These are phyloP conservation scores for Oropetium thomaeum DNA, from an alignment of 176 grass and related monocot species.

Conservation along the genomic window DNA sequence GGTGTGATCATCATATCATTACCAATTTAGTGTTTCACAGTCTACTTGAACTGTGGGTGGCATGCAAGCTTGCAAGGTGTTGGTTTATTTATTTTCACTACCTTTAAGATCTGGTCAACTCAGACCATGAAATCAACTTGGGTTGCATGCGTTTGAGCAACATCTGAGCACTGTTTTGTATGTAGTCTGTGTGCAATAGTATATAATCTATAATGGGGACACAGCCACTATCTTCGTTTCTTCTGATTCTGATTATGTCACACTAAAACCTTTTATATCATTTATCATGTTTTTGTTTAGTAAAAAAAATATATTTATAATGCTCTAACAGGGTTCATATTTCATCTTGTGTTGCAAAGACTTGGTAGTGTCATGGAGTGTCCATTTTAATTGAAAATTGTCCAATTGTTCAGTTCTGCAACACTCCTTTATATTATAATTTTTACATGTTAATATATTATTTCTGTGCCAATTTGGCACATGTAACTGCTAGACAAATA, in stretches of 20 bases:
- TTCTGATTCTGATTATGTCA: not conserved
- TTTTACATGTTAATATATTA: conserved; percentile 1
- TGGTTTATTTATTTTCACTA: not conserved
- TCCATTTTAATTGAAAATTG: not conserved
- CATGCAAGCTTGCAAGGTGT: not conserved
- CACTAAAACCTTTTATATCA: not conserved
- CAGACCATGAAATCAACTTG: not conserved
- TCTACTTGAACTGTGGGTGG: not conserved
- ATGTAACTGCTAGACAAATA: not conserved
- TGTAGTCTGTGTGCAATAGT: not conserved
- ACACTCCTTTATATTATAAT: not conserved
- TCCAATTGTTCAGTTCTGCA: not conserved
- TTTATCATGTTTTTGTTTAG: conserved; percentile 5
- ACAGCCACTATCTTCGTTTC: not conserved
- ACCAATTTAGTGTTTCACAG: too few relatives aligned
- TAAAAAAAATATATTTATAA: not conserved
- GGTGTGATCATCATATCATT: too few relatives aligned
- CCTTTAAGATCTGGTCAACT: not conserved
- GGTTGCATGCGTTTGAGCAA: not conserved
- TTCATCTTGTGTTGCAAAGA: not conserved
- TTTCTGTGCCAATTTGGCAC: not conserved
- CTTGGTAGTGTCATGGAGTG: not conserved
- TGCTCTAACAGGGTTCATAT: not conserved
- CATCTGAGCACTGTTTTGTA: not conserved
- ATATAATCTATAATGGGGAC: not conserved